Evolutionary conservation across 495 filamentous ascomycete genomes (phyloP), one percentile per base, ranked within the genome.

Genomic region (Trypethelium eluteriae): DNA sequence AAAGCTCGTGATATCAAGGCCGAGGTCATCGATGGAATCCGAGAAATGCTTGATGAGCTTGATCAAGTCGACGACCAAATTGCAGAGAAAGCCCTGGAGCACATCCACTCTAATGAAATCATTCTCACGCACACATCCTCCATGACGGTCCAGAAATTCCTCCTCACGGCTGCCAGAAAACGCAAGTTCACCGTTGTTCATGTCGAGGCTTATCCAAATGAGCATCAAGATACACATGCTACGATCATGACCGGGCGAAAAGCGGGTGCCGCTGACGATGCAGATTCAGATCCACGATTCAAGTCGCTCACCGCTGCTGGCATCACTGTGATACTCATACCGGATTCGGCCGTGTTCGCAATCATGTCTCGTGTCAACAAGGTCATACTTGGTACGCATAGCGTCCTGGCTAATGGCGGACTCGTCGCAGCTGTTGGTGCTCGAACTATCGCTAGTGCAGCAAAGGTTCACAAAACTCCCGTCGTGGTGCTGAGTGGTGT

Each of bases 301-400:
- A 95, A 92, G 73, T 84, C 90, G 10, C 80, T 97, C 64, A 87
- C 86, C 44, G 81, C 83, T 16, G 83, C 86, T 12, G 92, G 92
- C 62, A 88, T 95, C 63, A 89, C 85, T 9, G 88, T 93, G 39
- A 87, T 95, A 67, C 80, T 90, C 38, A 88, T 96, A 46, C 87
- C 92, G 32, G 91, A 92, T 74, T 88, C 89, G 11, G 88, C 89
- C 12, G 84, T 94, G 46, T 93, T 91, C 78, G 92, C 92, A 5
- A 85, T 96, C 65, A 97, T 97, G 89, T 89, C 93, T 0, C 85
- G 87, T 63, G 90, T 96, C 71, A 95, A 93, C 80, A 96, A 96
- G 80, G 92, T 97, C 67, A 89, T 97, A 39, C 81, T 97, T 35
- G 86, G 88, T 34, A 91, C 92, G 9, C 89, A 93, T 71, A 88